phyloP scores from a whole-genome alignment of 805 yeast genomes.

The Kockiozyma suomiensis region DNA sequence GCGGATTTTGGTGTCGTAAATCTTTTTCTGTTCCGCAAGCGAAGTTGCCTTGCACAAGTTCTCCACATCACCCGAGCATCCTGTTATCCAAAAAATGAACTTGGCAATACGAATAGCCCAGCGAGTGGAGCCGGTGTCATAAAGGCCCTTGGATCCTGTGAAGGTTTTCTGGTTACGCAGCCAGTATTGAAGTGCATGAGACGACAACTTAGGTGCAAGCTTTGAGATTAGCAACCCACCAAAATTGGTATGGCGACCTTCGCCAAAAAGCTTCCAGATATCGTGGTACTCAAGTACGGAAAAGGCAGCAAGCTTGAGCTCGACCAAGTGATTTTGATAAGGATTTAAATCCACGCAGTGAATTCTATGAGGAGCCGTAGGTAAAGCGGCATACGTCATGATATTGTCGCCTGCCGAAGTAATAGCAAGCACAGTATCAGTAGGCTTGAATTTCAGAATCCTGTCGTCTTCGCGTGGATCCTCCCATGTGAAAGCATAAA shows the following conservation, averaged over 20 bases:
- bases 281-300: conserved; percentile 59
- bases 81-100: conserved; percentile 59
- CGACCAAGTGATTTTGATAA: conserved; percentile 76
- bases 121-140: conserved; percentile 81
- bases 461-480: conserved; percentile 80
- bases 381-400: conserved; percentile 69
- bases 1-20: conserved; percentile 65
- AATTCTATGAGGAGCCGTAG: conserved; percentile 71
- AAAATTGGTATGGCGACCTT: conserved; percentile 63
- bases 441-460: conserved; percentile 60
- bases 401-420: conserved; percentile 88
- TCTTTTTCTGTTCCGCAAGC: conserved; percentile 60
- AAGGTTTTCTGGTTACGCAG: conserved; percentile 65
- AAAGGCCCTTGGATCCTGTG: conserved; percentile 61
- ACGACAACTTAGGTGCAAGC: conserved; percentile 70
- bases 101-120: conserved; percentile 79
- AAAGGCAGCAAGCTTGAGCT: conserved; percentile 73
- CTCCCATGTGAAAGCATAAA: conserved; percentile 89
- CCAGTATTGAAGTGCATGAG: conserved; percentile 84
- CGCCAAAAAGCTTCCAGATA: conserved; percentile 76
- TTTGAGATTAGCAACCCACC: conserved; percentile 55
- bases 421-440: conserved; percentile 77
- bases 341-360: conserved; percentile 89
- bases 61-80: conserved; percentile 55
- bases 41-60: conserved; percentile 60